phyloP scores from a whole-genome alignment of 192 early-diverging fungal genomes.

The Backusella parvicylindrica region DNA sequence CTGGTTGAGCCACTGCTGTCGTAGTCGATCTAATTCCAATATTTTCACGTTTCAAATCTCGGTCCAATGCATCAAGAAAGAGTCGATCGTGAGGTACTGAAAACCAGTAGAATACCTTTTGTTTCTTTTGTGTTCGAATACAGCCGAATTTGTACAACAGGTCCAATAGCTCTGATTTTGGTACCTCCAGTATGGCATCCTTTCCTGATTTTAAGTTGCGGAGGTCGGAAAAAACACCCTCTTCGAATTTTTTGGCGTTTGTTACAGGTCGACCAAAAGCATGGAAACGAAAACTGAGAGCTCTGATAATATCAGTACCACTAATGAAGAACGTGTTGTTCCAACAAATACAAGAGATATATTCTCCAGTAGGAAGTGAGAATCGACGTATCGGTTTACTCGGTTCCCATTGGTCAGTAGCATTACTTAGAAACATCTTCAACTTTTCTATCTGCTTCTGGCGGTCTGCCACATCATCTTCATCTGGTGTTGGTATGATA shows the following conservation, averaged over 20 bases:
- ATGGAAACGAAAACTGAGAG: slow-evolving; percentile 88
- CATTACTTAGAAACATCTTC: slow-evolving; percentile 59
- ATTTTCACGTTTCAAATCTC: slow-evolving; percentile 93
- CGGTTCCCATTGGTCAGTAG: slow-evolving; percentile 60
- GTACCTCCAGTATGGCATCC: slow-evolving; percentile 89
- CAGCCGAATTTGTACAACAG: slow-evolving; percentile 94
- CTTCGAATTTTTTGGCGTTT: slow-evolving; percentile 96
- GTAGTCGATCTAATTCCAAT: slow-evolving; percentile 83
- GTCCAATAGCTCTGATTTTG: slow-evolving; percentile 92
- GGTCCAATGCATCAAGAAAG: slow-evolving; percentile 93
- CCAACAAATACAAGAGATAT: slow-evolving; percentile 90
- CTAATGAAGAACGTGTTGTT: slow-evolving; percentile 92
- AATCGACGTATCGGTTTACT: slow-evolving; percentile 56
- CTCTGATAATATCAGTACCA: slow-evolving; percentile 93
- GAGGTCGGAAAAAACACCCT: slow-evolving; percentile 95
- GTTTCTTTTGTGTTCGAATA: slow-evolving; percentile 98
- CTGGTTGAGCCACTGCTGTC: slow-evolving; percentile 59
- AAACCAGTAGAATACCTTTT: slow-evolving; percentile 98
- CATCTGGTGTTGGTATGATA: slow-evolving; percentile 20
- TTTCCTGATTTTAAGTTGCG: slow-evolving; percentile 91
- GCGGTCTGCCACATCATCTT: slow-evolving; percentile 14
- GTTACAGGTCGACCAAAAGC: slow-evolving; percentile 83
- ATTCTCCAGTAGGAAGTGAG: slow-evolving; percentile 79
- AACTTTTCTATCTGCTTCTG: slow-evolving; percentile 43
- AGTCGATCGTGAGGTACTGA: slow-evolving; percentile 92